These are phyloP conservation scores for Neonectria coccinea DNA, from an alignment of 2,329 filamentous ascomycete genomes.

Conservation along the genomic window DNA sequence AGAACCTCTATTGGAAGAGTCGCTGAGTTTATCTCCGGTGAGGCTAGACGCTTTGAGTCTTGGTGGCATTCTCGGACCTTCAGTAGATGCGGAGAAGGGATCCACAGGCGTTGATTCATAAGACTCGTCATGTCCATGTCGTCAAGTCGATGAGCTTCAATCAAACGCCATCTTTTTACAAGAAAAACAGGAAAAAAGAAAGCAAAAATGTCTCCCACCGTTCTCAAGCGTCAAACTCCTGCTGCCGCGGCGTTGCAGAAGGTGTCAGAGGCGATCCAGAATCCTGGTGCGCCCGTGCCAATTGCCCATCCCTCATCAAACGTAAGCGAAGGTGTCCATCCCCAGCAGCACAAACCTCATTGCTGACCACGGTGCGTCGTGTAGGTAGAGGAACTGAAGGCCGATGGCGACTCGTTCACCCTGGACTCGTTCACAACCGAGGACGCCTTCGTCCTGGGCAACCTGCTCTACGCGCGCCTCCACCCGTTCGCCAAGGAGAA, in stretches of 20 bases:
- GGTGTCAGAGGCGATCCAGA: constrained; percentile 37
- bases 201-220: constrained; percentile 31
- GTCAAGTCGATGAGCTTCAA: not conserved
- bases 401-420: constrained; percentile 57
- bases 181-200: not conserved
- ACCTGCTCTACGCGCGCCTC: constrained; percentile 72
- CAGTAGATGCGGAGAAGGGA: not conserved
- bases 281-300: constrained; percentile 19
- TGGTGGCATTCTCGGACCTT: not conserved
- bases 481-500: constrained; percentile 57
- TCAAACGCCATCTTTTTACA: not conserved
- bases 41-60: constrained; percentile 20
- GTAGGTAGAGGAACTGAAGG: constrained; percentile 47
- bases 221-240: constrained; percentile 32
- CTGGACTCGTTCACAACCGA: constrained; percentile 68
- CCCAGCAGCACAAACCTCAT: not conserved
- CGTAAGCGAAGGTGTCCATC: constrained; percentile 22
- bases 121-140: not conserved
- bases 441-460: constrained; percentile 75
- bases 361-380: constrained; percentile 8
- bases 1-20: constrained; percentile 6
- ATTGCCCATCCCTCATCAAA: constrained; percentile 39
- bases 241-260: constrained; percentile 34
- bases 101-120: constrained; percentile 2
- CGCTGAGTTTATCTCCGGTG: not conserved